phyloP scores from a whole-genome alignment of 2,329 filamentous ascomycete genomes.

The Orbilia quercus region DNA sequence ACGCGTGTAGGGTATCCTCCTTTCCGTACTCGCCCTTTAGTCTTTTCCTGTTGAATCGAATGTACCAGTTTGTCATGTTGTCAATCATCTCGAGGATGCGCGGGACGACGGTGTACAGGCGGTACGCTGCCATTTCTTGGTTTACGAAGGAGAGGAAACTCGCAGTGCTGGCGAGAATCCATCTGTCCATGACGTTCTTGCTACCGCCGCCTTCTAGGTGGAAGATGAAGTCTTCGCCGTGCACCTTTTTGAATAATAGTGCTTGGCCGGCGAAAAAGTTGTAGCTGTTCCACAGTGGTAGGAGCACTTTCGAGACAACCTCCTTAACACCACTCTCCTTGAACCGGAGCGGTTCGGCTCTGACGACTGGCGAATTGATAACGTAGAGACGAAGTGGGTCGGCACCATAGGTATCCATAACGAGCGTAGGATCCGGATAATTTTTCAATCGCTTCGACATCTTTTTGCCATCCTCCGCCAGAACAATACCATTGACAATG shows the following conservation, averaged over 20 bases:
- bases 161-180: constrained; percentile 93
- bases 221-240: constrained; percentile 79
- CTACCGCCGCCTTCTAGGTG: constrained; percentile 78
- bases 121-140: constrained; percentile 86
- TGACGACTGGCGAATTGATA: constrained; percentile 95
- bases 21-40: constrained; percentile 89
- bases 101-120: constrained; percentile 90
- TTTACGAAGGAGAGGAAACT: constrained; percentile 92
- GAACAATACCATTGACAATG: constrained; percentile 93
- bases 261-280: constrained; percentile 96
- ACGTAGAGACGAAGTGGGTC: constrained; percentile 94
- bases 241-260: constrained; percentile 84
- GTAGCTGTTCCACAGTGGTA: constrained; percentile 95
- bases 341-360: constrained; percentile 89
- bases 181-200: constrained; percentile 95
- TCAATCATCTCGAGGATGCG: constrained; percentile 85
- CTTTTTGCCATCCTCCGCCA: constrained; percentile 96
- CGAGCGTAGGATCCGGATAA: constrained; percentile 84
- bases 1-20: constrained; percentile 85
- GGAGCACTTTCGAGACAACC: constrained; percentile 87
- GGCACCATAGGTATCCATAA: constrained; percentile 89
- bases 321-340: constrained; percentile 94
- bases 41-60: constrained; percentile 89
- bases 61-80: constrained; percentile 99
- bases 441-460: constrained; percentile 98